phyloP scores from a whole-genome alignment of 805 yeast genomes.

The Candida manassasensis region DNA sequence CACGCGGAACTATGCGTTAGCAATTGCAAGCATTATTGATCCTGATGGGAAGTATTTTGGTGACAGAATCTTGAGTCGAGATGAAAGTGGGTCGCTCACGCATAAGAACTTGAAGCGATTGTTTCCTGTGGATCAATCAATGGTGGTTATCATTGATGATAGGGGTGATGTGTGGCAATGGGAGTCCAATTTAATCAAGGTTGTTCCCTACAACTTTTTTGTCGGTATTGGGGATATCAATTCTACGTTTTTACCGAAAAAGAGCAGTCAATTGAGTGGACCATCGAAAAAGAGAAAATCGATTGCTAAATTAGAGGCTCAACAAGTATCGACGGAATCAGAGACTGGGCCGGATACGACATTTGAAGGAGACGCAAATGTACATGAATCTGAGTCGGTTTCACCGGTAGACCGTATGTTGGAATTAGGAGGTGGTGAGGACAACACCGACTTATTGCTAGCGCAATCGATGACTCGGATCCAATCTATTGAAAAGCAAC shows the following conservation, averaged over 20 bases:
- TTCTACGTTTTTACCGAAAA: conserved; percentile 84
- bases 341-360: background rate
- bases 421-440: conserved; percentile 48
- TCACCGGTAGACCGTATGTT: conserved; percentile 48
- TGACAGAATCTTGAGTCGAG: conserved; percentile 86
- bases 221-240: conserved; percentile 98
- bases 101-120: conserved; percentile 83
- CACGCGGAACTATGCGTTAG: conserved; percentile 85
- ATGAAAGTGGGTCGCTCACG: conserved; percentile 89
- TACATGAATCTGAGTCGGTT: conserved; percentile 10
- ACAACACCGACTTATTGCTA: conserved; percentile 42
- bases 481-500: conserved; percentile 72
- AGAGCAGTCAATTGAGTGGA: conserved; percentile 50
- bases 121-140: conserved; percentile 92
- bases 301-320: conserved; percentile 52
- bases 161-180: conserved; percentile 99
- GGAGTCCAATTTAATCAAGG: conserved; percentile 87
- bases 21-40: conserved; percentile 86
- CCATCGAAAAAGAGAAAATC: conserved; percentile 61
- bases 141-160: conserved; percentile 96
- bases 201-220: conserved; percentile 91
- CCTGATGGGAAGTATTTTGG: conserved; percentile 86
- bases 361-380: conserved; percentile 7
- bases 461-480: conserved; percentile 61
- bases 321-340: conserved; percentile 9